phyloP scores from a whole-genome alignment of 2,329 filamentous ascomycete genomes.

The Fusarium pilosicola region DNA sequence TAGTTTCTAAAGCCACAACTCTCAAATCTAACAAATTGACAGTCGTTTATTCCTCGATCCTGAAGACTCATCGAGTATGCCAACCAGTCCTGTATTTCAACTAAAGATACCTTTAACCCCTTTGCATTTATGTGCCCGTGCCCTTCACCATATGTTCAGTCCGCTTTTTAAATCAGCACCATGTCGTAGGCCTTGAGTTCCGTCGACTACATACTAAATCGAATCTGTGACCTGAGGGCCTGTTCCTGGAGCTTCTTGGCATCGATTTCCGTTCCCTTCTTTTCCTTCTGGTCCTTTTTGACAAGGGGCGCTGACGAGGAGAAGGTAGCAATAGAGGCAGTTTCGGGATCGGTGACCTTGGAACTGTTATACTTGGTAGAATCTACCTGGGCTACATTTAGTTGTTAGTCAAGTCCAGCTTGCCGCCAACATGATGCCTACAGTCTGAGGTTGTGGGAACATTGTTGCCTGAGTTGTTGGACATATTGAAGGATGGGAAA shows the following conservation, averaged over 20 bases:
- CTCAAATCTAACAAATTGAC: background rate
- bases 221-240: conserved; percentile 43
- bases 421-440: conserved; percentile 12
- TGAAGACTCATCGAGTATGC: background rate
- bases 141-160: background rate
- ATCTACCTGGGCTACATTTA: conserved; percentile 16
- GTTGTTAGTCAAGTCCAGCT: conserved; percentile 7
- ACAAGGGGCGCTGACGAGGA: conserved; percentile 41
- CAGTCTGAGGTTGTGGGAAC: conserved; percentile 19
- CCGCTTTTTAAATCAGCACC: background rate
- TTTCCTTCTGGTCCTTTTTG: conserved; percentile 27
- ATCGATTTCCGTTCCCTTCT: conserved; percentile 29
- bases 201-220: conserved; percentile 38
- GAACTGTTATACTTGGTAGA: conserved; percentile 17
- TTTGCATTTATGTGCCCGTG: background rate
- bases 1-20: conserved; percentile 59
- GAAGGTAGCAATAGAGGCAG: conserved; percentile 41
- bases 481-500: conserved; percentile 12
- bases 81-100: conserved; percentile 3
- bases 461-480: conserved; percentile 23
- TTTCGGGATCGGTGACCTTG: conserved; percentile 36
- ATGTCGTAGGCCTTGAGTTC: background rate
- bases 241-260: conserved; percentile 43
- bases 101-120: conserved; percentile 16
- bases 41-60: background rate